A percentile compares a stretch with the other conserved stretches of the same genome.
phyloP scores from a whole-genome alignment of 179 eudicot species.

The Sideroxylon spinosum region DNA sequence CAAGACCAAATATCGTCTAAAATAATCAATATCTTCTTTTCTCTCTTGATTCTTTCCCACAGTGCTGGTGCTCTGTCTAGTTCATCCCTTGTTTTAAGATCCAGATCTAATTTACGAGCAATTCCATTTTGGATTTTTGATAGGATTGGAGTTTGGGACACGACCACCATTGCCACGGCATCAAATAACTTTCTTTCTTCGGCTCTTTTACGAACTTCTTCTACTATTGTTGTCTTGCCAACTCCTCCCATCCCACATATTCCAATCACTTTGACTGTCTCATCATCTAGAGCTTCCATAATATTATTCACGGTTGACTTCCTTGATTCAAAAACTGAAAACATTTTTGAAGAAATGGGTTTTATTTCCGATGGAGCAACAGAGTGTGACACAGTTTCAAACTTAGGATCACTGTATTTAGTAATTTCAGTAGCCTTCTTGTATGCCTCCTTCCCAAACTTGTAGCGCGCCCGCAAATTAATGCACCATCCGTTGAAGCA shows the following conservation, averaged over 20 bases:
- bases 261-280: conserved; percentile 24
- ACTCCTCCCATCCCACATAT: conserved; percentile 35
- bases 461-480: conserved; percentile 6
- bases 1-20: not conserved
- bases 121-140: conserved; percentile 32
- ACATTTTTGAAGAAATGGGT: conserved; percentile 22
- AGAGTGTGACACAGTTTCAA: conserved; percentile 20
- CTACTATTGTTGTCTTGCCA: too few relatives aligned
- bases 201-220: conserved; percentile 26
- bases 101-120: conserved; percentile 27
- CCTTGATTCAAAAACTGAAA: conserved; percentile 32
- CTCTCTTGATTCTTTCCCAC: not conserved
- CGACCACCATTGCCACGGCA: conserved; percentile 36
- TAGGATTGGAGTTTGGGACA: conserved; percentile 27
- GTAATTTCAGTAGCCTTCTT: conserved; percentile 9
- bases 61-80: conserved; percentile 15
- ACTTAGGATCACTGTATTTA: conserved; percentile 15
- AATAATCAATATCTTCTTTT: not conserved
- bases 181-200: conserved; percentile 28
- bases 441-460: conserved; percentile 8
- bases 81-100: conserved; percentile 25
- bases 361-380: conserved; percentile 29
- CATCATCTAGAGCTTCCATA: conserved; percentile 24
- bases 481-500: conserved; percentile 13
- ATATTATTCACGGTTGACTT: conserved; percentile 22